Base-by-base conservation (phyloP, 345 rosid genomes). In the Dovyalis caffra region DNA sequence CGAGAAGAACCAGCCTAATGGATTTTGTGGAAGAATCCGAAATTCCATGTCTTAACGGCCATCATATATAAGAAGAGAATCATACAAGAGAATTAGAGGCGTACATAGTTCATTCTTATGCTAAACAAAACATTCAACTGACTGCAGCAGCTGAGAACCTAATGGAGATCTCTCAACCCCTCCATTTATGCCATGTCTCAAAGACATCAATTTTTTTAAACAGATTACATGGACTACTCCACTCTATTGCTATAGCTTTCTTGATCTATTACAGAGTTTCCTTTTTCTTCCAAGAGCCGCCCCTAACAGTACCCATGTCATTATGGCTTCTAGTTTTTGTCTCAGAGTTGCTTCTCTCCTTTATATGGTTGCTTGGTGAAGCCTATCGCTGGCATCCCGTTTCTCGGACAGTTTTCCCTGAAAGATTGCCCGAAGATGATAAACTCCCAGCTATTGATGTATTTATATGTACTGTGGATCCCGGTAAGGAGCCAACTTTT, bases 391-490 rank as follows among this genome's bases (percentile, higher is more conserved):
- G 83, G 88, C 61, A 78, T 32, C 85, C 84, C 21, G 71, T 85
- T 23, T 68, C 61, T 21, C 75, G 88, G 14, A 77, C 78, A 0
- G 80, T 57, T 34, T 83, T 77, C 74, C 90, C 87, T 0, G 86
- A 79, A 53, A 83, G 84, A 32, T 68, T 85, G 71, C 77, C 79
- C 0, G 75, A 64, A 16, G 82, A 72, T 11, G 32, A 62, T 1
- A 40, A 82, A 4, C 79, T 88, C 4, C 89, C 89, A 2, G 83
- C 76, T 0, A 67, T 86, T 26, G 91, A 86, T 23, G 89, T 88
- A 76, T 81, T 88, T 49, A 69, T 88, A 37, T 86, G 85, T 83
- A 84, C 89, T 1, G 82, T 86, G 23, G 85, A 88, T 35, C 85
- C 87, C 8, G 37, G 70, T 15, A 88, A 83, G 78, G 88, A 88